phyloP scores from a whole-genome alignment of 83 land plant species.

The Diphasiastrum complanatum region DNA sequence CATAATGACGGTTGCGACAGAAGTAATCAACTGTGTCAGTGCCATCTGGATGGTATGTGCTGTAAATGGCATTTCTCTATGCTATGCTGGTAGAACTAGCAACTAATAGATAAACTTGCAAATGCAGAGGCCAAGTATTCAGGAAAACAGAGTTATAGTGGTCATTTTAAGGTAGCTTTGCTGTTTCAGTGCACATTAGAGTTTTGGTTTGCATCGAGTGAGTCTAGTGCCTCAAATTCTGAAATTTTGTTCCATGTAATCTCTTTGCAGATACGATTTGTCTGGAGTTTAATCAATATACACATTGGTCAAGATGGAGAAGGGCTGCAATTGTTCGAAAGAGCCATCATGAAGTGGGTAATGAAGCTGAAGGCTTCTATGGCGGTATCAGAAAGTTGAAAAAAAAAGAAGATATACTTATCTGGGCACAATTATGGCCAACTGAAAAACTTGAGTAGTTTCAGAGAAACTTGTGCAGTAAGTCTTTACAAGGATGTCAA shows the following conservation, averaged over 20 bases:
- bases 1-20: constrained; percentile 63
- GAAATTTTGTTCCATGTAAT: too few species aligned
- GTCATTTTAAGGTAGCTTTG: too few species aligned
- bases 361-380: constrained; percentile 68
- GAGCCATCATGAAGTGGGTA: constrained; percentile 68
- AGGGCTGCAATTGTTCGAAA: constrained; percentile 43
- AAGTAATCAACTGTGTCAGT: constrained; percentile 40
- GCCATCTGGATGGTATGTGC: constrained; percentile 54
- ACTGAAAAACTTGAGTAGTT: constrained; percentile 51
- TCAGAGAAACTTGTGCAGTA: too few species aligned
- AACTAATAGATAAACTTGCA: too few species aligned
- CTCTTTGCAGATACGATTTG: constrained; percentile 48
- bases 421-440: constrained; percentile 67
- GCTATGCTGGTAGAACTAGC: too few species aligned
- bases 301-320: constrained; percentile 67
- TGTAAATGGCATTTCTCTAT: neutral
- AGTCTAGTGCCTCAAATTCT: too few species aligned
- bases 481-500: too few species aligned
- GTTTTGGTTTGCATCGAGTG: too few species aligned
- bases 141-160: too few species aligned
- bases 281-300: constrained; percentile 73
- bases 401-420: constrained; percentile 43
- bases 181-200: too few species aligned
- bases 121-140: too few species aligned
- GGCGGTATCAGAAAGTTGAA: constrained; percentile 65